Base-by-base conservation (phyloP, 2,329 filamentous ascomycete genomes). In the Aspergillus piperis region DNA sequence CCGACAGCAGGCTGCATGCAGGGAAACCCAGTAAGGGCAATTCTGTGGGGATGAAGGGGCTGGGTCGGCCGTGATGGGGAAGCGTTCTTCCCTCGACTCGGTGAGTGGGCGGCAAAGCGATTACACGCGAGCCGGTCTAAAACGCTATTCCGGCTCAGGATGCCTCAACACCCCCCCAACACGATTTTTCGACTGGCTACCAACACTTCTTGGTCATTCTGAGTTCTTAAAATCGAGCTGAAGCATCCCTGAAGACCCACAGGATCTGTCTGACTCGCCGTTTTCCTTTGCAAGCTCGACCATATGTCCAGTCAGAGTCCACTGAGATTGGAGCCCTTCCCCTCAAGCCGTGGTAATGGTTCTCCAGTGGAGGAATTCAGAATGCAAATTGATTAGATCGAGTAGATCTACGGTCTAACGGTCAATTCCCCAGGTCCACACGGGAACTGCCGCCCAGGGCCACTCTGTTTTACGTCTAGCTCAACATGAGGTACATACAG, bases 371-470 rank as follows among this genome's bases (percentile, higher is more conserved):
- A 32, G 27, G 47, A 11, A 50, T 50, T 13, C 17, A 30, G 15
- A n/a, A 50, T 50, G 47, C 47, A 50, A 17, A 50, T 50, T 27
- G 27, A 30, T 17, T 25, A 55, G 17, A 30, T 55, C 25, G n/a
- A 55, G n/a, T 30, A 55, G 41, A 42, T 42, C 17, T 41, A 36
- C 53, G 25, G 41, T 38, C 39, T 17, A 53, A 53, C 51, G 41
- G 19, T 11, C 25, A 32, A 21, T 32, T 23, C 39, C 25, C 39
- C 53, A 47, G 53, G 39, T 55, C 53, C 53, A 55, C 53, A 55
- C 53, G 53, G 53, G 42, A 55, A 13, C 53, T 55, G 53, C 53
- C 53, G 53, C 42, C 38, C 17, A 30, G 53, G 39, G 39, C 53
- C 53, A 32, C 39, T 55, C 42, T 15, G 52, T 55, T 47, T 55